Evolutionary conservation across 164 flowering plant genomes (phyloP).

Genomic region (Euptelea pleiosperma): DNA sequence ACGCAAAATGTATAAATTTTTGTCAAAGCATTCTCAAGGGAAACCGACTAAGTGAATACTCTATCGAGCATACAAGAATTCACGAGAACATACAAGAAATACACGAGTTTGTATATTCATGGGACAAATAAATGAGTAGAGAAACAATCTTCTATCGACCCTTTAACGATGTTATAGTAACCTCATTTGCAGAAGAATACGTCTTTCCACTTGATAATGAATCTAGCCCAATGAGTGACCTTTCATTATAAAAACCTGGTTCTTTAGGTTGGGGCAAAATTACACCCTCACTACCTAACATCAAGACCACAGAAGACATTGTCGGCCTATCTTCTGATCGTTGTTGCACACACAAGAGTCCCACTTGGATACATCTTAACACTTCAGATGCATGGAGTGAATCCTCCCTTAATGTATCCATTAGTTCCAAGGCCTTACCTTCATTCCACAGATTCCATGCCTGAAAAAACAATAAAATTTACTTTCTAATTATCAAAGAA

Average conservation of each 20-base stretch:
- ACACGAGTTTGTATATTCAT: no score
- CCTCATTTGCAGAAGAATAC: constrained; percentile 1
- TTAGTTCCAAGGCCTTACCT: constrained; percentile 10
- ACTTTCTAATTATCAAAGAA: no score
- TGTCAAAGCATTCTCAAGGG: no score
- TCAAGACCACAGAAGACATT: constrained; percentile 27
- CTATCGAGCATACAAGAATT: no score
- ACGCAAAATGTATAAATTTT: no score
- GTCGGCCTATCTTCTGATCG: constrained; percentile 30
- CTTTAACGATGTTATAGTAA: constrained; percentile 6
- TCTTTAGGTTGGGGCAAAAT: constrained; percentile 21
- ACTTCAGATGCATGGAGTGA: constrained; percentile 5
- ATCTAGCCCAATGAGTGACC: neutral
- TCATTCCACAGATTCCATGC: constrained; percentile 22
- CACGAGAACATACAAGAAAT: no score
- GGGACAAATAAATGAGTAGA: no score
- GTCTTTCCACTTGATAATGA: constrained; percentile 2
- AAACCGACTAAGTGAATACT: no score
- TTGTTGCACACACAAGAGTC: constrained; percentile 30
- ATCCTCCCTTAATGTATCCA: constrained; percentile 6
- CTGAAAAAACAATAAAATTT: no score
- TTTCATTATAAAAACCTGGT: constrained; percentile 26
- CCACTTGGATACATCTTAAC: constrained; percentile 18
- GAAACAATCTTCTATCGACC: constrained; percentile 17
- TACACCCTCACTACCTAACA: constrained; percentile 24